phyloP scores from a whole-genome alignment of 2,329 filamentous ascomycete species.

The Alternaria gaisen region DNA sequence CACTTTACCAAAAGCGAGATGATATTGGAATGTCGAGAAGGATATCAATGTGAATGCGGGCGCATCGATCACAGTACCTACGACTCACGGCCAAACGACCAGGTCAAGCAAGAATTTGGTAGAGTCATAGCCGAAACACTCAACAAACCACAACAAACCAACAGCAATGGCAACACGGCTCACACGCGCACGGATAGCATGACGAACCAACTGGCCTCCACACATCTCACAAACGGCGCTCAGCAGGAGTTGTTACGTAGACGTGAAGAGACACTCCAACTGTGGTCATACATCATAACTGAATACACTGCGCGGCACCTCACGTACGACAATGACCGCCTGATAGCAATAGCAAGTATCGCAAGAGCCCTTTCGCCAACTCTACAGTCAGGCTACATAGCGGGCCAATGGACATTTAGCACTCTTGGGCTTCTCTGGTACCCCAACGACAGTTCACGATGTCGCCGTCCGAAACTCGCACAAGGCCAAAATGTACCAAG shows the following conservation, averaged over 20 bases:
- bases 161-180: constrained; percentile 19
- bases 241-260: constrained; percentile 24
- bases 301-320: constrained; percentile 47
- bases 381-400: constrained; percentile 46
- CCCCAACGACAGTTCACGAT: constrained; percentile 40
- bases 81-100: constrained; percentile 45
- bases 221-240: constrained; percentile 33
- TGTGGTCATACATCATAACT: constrained; percentile 49
- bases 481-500: constrained; percentile 39
- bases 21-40: constrained; percentile 50
- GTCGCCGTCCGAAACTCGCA: constrained; percentile 32
- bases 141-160: constrained; percentile 15
- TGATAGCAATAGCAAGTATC: constrained; percentile 44
- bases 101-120: constrained; percentile 47
- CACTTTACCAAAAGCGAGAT: constrained; percentile 49
- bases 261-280: constrained; percentile 43
- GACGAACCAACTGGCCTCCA: constrained; percentile 40
- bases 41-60: constrained; percentile 49
- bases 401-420: constrained; percentile 49
- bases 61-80: constrained; percentile 42
- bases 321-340: constrained; percentile 45
- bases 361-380: constrained; percentile 38
- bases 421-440: constrained; percentile 49
- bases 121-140: constrained; percentile 32
- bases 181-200: constrained; percentile 37